phyloP scores from a whole-genome alignment of 2,329 filamentous ascomycete genomes.

The Meredithiella fracta region DNA sequence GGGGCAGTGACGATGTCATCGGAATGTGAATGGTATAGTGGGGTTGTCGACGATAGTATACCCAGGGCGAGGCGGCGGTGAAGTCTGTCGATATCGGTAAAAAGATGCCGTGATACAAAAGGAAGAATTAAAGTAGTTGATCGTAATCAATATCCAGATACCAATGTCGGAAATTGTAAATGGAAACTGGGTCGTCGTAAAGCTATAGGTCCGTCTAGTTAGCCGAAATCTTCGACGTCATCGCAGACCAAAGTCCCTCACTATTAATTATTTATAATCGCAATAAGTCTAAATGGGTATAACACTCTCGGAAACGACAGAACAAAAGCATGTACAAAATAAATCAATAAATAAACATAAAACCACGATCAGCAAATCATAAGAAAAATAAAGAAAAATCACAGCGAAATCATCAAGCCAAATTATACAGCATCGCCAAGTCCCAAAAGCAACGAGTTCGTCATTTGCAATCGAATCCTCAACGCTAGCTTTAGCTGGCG shows the following conservation, averaged over 20 bases:
- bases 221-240: not conserved
- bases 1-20: slow-evolving; percentile 7
- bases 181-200: not conserved
- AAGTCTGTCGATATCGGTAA: not conserved
- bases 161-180: not conserved
- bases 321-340: not conserved
- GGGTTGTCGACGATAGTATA: too few relatives aligned
- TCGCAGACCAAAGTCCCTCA: not conserved
- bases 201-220: not conserved
- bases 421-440: not conserved
- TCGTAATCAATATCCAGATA: not conserved
- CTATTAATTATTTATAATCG: slow-evolving; percentile 1
- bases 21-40: not conserved
- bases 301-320: slow-evolving; percentile 1
- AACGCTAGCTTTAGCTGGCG: not conserved
- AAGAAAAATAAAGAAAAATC: not conserved
- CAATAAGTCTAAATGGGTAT: not conserved
- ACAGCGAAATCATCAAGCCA: not conserved
- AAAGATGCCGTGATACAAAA: not conserved
- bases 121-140: not conserved
- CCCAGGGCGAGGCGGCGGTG: not conserved
- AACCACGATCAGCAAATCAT: not conserved
- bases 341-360: not conserved
- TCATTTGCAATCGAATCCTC: not conserved
- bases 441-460: not conserved